Base-by-base conservation (phyloP, 495 filamentous ascomycete genomes). In the Hypoxylon perforatum region DNA sequence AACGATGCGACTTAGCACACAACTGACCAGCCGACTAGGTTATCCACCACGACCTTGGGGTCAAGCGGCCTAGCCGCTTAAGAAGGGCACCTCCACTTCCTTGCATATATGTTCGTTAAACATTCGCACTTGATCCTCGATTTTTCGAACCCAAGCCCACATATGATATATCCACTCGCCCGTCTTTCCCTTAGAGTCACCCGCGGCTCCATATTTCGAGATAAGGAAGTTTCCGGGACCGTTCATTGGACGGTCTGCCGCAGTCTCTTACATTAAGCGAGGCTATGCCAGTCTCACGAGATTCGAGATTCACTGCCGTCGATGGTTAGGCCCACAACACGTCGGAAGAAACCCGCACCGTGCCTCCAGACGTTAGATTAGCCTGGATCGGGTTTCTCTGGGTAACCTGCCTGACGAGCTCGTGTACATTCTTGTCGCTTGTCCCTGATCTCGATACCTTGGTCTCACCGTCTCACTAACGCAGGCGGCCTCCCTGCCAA, bases 131-230 rank as follows among this genome's bases (percentile, higher is more conserved):
- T 25, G 28, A 67, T 50, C 23, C 33, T 62, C 46, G 8, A 57
- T 35, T 14, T 14, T 36, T 14, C 7, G 30, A 9, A 4, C 39
- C 52, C 39, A 66, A 52, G 38, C 22, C 17, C 15, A 48, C n/a
- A n/a, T n/a, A n/a, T n/a, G n/a, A n/a, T n/a, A 49, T 53, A 54
- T 58, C 65, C 65, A 60, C 65, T 56, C 54, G 30, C 44, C 61
- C 46, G 46, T 30, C 14, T 53, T 23, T 38, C 19, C 33, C 46
- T 17, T 44, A 9, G 30, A 22, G 48, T 30, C 45, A 49, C 54
- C 33, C 48, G 35, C 17, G 35, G 62, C 54, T 45, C 58, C 59
- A 36, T 58, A 55, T 44, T 53, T 45, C 10, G 11, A 59, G 48
- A 63, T 68, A 58, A 59, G 25, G 10, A 19, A 48, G n/a, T 46